Percentiles rank a stretch among this genome's conserved stretches.
Conservation (phyloP, 139 green algal species). For the Micractinium sp. region DNA sequence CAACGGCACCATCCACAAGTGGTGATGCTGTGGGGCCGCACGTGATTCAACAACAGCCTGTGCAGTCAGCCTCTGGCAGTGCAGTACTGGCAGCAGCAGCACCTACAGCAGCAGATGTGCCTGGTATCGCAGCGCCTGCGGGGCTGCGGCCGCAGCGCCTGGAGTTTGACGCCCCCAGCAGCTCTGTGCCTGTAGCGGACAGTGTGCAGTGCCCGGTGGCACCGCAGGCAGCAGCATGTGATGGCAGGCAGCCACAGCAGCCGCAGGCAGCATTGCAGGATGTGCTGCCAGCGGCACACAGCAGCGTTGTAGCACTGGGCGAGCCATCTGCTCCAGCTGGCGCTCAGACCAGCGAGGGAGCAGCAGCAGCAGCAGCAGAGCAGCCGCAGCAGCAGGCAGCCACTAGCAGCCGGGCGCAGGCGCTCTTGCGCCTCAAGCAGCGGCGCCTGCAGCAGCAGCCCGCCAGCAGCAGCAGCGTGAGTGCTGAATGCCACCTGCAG, state of each 20-base stretch:
- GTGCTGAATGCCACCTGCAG: not conserved
- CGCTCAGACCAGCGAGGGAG: not conserved
- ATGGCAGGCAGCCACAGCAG: not conserved
- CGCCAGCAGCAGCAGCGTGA: not conserved
- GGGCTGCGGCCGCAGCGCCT: constrained; percentile 4
- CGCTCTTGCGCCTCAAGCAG: constrained; percentile 21
- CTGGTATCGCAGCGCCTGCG: not conserved
- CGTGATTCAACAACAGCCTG: not conserved
- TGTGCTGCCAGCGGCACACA: not conserved
- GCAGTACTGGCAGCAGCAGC: not conserved
- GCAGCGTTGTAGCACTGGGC: not conserved
- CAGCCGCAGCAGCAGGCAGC: too few species aligned
- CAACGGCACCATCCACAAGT: not conserved
- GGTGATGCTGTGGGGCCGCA: not conserved
- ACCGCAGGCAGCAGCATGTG: not conserved
- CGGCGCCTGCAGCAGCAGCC: constrained; percentile 8
- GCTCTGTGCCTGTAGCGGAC: not conserved
- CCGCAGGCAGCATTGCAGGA: not conserved
- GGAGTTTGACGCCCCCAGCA: not conserved
- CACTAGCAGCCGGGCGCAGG: not conserved
- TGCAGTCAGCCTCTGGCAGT: not conserved
- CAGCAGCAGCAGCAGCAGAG: not conserved
- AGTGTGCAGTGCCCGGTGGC: too few species aligned
- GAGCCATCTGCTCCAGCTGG: not conserved
- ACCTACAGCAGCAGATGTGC: too few species aligned